Evolutionary conservation across 768 basidiomycete genomes (phyloP), one percentile per base, ranked within the genome.

Genomic region (Royoungia palumana): DNA sequence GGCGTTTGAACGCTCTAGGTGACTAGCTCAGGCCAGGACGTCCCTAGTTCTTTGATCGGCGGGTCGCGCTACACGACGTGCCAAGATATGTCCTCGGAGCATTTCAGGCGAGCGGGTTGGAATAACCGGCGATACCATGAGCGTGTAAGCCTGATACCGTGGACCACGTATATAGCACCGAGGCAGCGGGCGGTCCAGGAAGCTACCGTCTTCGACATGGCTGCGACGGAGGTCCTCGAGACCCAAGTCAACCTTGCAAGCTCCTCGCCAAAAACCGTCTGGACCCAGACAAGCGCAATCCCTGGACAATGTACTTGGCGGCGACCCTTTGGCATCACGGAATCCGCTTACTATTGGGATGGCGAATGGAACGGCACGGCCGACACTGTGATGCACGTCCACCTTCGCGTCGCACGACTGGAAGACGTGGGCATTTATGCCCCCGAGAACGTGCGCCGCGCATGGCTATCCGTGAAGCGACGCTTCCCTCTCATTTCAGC

Each of bases 401-500:
- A 71, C 46, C 56, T 80, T 11, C 56, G 70, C 41, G 50, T 67
- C 14, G 22, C 57, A 24, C 39, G 21, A 41, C n/a, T 8, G n/a
- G 17, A 19, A 5, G 56, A 47, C 51, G 37, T 47, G 55, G 35
- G 40, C 69, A 44, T 56, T 43, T 54, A 59, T 46, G 42, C 57
- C 22, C 44, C 54, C 2, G 53, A 57, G 10, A 76, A 74, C 49
- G 56, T 81, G 27, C 42, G 40, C 6, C 61, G 66, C 22, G 67
- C 75, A 7, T 82, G 79, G 79, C 46, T 59, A n/a, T 56, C 67
- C 25, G 57, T 79, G 32, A 82, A 82, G 58, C 66, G 58, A 22
- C 70, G 65, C 27, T 79, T 72, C 51, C 81, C 80, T 4, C 64
- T 82, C 5, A 72, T 82, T 24, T 78, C 70, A 11, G 69, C 74